phyloP scores from a whole-genome alignment of 306 rosid genomes.

The peach (Prunus persica) region DNA sequence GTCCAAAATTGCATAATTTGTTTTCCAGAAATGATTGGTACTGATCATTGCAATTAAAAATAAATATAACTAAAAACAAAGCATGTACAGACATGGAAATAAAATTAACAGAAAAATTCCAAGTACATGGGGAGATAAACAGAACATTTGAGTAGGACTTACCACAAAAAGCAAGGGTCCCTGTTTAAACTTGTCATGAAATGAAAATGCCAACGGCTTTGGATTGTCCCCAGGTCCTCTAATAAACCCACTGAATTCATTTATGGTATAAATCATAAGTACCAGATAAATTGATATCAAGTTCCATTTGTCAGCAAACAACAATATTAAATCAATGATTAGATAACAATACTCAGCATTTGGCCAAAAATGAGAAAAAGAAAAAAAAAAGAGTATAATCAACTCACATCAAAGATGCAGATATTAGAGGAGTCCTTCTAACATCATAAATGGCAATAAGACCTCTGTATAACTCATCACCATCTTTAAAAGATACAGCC shows the following conservation, averaged over 20 bases:
- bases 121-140: neutral
- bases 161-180: conserved; percentile 97
- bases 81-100: neutral
- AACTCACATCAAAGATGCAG: conserved; percentile 82
- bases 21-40: neutral
- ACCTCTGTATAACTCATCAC: conserved; percentile 70
- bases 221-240: conserved; percentile 96
- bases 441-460: conserved; percentile 85
- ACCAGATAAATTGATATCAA: neutral
- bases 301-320: conserved; percentile 4
- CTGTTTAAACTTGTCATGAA: conserved; percentile 80
- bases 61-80: too few species aligned
- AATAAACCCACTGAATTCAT: conserved; percentile 71
- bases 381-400: neutral
- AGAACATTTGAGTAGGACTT: conserved; percentile 22
- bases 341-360: conserved; percentile 9
- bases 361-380: neutral
- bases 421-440: conserved; percentile 67
- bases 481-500: conserved; percentile 79
- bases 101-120: neutral
- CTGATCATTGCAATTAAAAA: neutral
- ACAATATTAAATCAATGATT: neutral
- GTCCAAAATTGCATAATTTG: neutral
- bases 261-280: conserved; percentile 8
- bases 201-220: conserved; percentile 72